Base-by-base conservation (phyloP, 768 basidiomycete genomes). In the Amylocystis lapponica region DNA sequence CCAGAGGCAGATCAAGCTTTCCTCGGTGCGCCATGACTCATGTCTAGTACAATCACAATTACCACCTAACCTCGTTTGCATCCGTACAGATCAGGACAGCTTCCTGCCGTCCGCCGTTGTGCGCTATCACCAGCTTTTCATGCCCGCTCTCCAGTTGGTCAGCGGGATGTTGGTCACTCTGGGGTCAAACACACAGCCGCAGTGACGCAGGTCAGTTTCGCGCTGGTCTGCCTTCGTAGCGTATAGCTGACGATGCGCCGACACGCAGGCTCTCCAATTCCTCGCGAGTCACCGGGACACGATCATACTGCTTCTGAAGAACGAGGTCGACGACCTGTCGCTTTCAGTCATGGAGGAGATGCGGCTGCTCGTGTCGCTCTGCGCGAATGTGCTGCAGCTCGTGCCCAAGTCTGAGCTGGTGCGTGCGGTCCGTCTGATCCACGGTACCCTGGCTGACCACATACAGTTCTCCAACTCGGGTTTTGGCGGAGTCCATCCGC, bases 51-150 rank as follows among this genome's bases (percentile, higher is more conserved):
- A n/a, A n/a, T n/a, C n/a, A n/a, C n/a, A n/a, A 30, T 30, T 10
- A 27, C 41, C n/a, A 32, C 41, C 36, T 44, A 31, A 32, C 49
- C 14, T 33, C 19, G 5, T 27, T 21, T 2, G 32, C 5, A n/a
- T 7, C 14, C 14, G 6, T 33, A 11, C 52, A 93, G 91, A 92
- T 52, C 76, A 79, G 30, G 84, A 90, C 52, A 77, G 80, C n/a
- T 93, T 94, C 71, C 69, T 94, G 10, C 91, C 91, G 4, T 84
- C 86, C 0, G 87, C 87, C 1, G 76, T 91, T 16, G 83, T 88
- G 42, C 79, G 95, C 27, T 93, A 96, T 59, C 92, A 96, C 54
- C 93, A 96, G 55, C 63, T 96, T 1, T 74, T 96, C 53, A 78
- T 92, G 66, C 93, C 91, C 0, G 82, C 85, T 4, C 60, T 97